phyloP scores from a whole-genome alignment of 495 filamentous ascomycete species.

The Astrocystis sublimbata region DNA sequence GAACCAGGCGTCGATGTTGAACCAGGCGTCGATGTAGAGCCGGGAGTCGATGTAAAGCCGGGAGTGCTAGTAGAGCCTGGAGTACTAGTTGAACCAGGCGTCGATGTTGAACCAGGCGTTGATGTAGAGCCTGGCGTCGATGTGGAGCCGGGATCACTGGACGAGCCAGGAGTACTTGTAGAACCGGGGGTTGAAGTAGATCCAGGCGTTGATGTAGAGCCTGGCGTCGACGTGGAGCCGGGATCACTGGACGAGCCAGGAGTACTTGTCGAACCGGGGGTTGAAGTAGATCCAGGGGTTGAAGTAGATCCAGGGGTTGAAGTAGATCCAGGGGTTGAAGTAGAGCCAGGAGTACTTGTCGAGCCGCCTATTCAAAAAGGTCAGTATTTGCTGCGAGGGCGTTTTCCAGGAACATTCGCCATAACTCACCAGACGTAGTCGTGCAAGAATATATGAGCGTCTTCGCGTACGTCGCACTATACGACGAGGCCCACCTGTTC shows the following conservation, averaged over 20 bases:
- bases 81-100: not conserved
- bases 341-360: not conserved
- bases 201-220: not conserved
- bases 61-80: not conserved
- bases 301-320: not conserved
- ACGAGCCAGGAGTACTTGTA: not conserved
- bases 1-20: not conserved
- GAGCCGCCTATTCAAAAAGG: not conserved
- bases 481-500: not conserved
- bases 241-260: not conserved
- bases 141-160: not conserved
- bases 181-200: not conserved
- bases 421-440: not conserved
- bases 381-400: not conserved
- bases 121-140: not conserved
- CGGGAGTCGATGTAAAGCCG: not conserved
- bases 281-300: not conserved
- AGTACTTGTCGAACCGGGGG: not conserved
- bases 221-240: not conserved
- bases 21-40: not conserved
- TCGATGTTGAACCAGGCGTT: not conserved
- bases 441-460: slow-evolving; percentile 1
- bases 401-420: not conserved
- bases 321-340: not conserved
- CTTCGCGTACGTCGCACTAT: not conserved